These are phyloP conservation scores for Heritiera fomes DNA, from an alignment of 345 rosid species.

Conservation along the genomic window DNA sequence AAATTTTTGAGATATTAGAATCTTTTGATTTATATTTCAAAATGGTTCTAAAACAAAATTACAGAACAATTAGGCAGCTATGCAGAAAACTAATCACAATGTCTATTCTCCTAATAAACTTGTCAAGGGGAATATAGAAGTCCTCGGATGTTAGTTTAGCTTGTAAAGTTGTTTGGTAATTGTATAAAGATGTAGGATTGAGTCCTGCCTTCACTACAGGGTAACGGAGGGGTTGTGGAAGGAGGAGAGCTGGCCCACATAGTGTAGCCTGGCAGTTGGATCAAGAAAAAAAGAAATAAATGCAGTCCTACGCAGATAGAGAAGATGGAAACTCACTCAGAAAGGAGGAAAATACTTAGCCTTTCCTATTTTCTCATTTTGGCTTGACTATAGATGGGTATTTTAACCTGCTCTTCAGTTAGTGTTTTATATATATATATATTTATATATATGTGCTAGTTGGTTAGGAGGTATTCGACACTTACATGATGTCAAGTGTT, in stretches of 20 bases:
- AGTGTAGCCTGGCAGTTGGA: background rate
- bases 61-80: background rate
- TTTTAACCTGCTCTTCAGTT: background rate
- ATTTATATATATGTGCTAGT: background rate
- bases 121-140: background rate
- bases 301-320: background rate
- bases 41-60: background rate
- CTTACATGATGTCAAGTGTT: too few relatives aligned
- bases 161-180: background rate
- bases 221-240: background rate
- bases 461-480: too few relatives aligned
- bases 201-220: background rate
- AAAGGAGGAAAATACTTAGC: background rate
- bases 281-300: background rate
- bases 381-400: background rate
- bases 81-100: background rate
- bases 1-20: slow-evolving; percentile 34
- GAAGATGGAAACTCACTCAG: background rate
- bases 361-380: background rate
- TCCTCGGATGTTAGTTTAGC: background rate
- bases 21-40: background rate
- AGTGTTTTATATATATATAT: background rate
- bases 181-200: background rate
- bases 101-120: background rate
- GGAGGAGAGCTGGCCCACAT: background rate